Percentiles rank a stretch among this genome's conserved stretches.
Evolutionary conservation across 768 basidiomycete species (phyloP).

Genomic region (Mrakia hoshinonis): DNA sequence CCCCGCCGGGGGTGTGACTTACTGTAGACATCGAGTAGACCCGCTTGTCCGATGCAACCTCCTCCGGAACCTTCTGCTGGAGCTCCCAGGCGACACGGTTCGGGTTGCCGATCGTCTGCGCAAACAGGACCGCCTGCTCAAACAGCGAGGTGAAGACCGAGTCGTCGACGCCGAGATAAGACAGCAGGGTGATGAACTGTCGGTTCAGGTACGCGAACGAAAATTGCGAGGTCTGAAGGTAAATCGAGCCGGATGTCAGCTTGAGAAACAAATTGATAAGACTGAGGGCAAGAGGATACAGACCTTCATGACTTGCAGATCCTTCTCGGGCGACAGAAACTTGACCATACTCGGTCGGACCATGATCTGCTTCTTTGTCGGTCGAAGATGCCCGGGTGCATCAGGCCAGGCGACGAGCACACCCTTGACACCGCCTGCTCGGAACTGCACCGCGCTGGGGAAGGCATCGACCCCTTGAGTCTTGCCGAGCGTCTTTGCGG

Average conservation of each 20-base stretch:
- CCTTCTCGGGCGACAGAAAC: slow-evolving; percentile 33
- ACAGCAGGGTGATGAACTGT: slow-evolving; percentile 40
- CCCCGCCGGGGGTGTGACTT: not conserved
- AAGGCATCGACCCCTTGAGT: slow-evolving; percentile 32
- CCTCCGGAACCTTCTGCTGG: not conserved
- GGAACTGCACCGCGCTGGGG: slow-evolving; percentile 39
- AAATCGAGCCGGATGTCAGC: no score
- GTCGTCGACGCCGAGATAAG: slow-evolving; percentile 34
- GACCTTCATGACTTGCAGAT: slow-evolving; percentile 39
- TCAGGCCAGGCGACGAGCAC: slow-evolving; percentile 30
- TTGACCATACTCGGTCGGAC: slow-evolving; percentile 37
- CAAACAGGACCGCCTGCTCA: slow-evolving; percentile 32
- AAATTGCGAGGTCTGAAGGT: slow-evolving; percentile 35
- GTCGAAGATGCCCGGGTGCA: not conserved
- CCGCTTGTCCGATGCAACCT: not conserved
- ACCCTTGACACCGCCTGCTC: slow-evolving; percentile 40
- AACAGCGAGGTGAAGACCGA: slow-evolving; percentile 37
- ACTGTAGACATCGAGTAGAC: not conserved
- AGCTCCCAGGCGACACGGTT: not conserved
- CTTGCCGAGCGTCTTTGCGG: slow-evolving; percentile 35
- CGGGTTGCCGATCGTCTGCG: not conserved
- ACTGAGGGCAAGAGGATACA: slow-evolving; percentile 12
- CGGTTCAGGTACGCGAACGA: slow-evolving; percentile 39
- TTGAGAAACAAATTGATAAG: no score
- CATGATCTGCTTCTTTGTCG: slow-evolving; percentile 32